phyloP scores from a whole-genome alignment of 176 grass and related monocot genomes.

The Carex cristatella region DNA sequence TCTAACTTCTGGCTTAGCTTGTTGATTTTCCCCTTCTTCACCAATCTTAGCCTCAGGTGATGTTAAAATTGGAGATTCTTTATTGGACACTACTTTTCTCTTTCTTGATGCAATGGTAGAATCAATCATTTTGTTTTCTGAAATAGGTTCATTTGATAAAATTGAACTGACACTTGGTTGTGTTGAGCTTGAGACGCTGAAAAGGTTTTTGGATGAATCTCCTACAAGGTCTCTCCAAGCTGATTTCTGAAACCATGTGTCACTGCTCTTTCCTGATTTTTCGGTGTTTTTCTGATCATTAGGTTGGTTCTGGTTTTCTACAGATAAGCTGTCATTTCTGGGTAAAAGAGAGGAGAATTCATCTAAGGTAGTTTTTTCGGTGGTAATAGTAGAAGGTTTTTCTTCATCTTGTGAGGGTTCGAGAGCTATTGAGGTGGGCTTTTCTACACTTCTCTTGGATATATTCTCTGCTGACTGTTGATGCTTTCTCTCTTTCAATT shows the following conservation, averaged over 20 bases:
- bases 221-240: conserved; percentile 80
- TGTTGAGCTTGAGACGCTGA: conserved; percentile 47
- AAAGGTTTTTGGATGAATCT: conserved; percentile 34
- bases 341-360: conserved; percentile 34
- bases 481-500: conserved; percentile 12
- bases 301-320: conserved; percentile 31
- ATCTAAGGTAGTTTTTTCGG: conserved; percentile 12
- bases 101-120: conserved; percentile 10
- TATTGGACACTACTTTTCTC: conserved; percentile 10
- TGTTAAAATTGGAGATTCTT: background rate
- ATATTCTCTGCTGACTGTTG: conserved; percentile 21
- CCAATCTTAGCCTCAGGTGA: background rate
- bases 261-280: conserved; percentile 32
- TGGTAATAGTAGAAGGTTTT: conserved; percentile 14
- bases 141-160: background rate
- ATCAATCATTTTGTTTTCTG: conserved; percentile 17
- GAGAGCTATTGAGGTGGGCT: conserved; percentile 7
- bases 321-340: conserved; percentile 25
- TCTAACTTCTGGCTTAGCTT: conserved; percentile 22
- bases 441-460: conserved; percentile 34
- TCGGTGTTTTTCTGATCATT: background rate
- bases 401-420: conserved; percentile 27
- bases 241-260: conserved; percentile 79
- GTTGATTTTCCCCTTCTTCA: background rate
- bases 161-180: conserved; percentile 32